Evolutionary conservation across 306 rosid species (phyloP), one percentile per base, ranked within the genome.

Genomic region (Luffa aegyptiaca): DNA sequence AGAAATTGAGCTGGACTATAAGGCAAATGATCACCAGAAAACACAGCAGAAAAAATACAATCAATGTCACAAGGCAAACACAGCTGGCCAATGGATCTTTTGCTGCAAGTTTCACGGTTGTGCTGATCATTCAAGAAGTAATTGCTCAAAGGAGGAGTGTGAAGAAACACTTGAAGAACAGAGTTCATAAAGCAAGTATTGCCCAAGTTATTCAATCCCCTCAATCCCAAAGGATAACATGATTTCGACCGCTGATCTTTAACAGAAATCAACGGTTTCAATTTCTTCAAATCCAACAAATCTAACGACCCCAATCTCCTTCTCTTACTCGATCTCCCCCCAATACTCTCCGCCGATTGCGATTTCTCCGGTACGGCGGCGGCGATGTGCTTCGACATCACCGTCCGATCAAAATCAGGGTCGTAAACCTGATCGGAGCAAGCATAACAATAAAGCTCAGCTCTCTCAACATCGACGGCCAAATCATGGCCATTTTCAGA

Each of bases 101-200:
- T 89, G 55, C 80, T 80, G 90, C 97, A 92, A 62, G 84, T 65
- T 70, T 87, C 90, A 6, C 81, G 84, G 85, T 75, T 62, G 86
- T 92, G 96, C 65, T 88, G 97, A 71, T 89, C 88, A 81, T 86
- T 86, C 89, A 92, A 86, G 81, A 94, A 92, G 83, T 92, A 89
- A 82, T 86, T 88, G 82, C 89, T 86, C 85, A 94, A 82, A 18
- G 92, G 93, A 63, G 93, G 93, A 8, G 94, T 90, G 80, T 90
- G 93, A 33, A 92, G 69, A 70, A 94, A 80, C n/a, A 90, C 98
- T 82, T 92, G 98, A 90, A 93, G 63, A 76, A 93, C 96, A 76
- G 97, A 93, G 81, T 92, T 93, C 98, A 93, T 89, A 84, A 92
- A 94, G 80, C 97, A 92, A 77, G 98, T 92, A 66, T 81, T 94